Conservation (phyloP, 176 grass and related monocot genomes). For the Oryza glaberrima region DNA sequence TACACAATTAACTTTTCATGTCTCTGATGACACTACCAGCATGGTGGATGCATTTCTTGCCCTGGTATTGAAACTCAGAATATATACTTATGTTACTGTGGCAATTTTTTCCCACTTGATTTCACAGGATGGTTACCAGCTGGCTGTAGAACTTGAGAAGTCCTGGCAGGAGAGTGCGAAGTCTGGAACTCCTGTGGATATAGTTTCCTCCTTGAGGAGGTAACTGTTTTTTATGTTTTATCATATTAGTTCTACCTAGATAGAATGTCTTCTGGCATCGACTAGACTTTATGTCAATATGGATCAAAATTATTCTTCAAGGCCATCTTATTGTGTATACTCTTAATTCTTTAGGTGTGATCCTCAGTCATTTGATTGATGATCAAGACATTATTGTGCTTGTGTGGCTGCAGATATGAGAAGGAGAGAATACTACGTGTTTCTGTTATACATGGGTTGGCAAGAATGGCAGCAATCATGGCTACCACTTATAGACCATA, state of each 20-base stretch:
- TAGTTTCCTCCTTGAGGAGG: conserved; percentile 83
- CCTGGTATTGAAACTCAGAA: conserved; percentile 17
- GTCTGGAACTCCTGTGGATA: conserved; percentile 65
- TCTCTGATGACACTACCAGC: not conserved
- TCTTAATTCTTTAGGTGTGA: not conserved
- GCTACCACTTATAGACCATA: conserved; percentile 96
- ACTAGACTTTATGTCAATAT: conserved; percentile 6
- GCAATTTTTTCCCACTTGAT: conserved; percentile 26
- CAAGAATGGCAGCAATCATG: conserved; percentile 99
- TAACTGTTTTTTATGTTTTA: conserved; percentile 48
- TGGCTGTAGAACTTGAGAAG: conserved; percentile 96
- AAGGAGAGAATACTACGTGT: conserved; percentile 90
- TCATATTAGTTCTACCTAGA: not conserved
- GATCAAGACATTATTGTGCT: not conserved
- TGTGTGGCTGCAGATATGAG: conserved; percentile 75
- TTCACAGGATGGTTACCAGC: conserved; percentile 91
- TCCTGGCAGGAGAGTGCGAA: conserved; percentile 75
- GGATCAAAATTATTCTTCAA: conserved; percentile 5
- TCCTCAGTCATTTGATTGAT: conserved; percentile 22
- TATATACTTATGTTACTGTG: not conserved
- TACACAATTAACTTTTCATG: conserved; percentile 40
- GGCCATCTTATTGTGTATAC: not conserved
- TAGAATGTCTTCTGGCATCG: not conserved
- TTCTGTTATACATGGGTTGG: conserved; percentile 94
- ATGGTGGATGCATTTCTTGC: not conserved